phyloP scores from a whole-genome alignment of 805 yeast genomes.

The Kazachstania psychrophila region DNA sequence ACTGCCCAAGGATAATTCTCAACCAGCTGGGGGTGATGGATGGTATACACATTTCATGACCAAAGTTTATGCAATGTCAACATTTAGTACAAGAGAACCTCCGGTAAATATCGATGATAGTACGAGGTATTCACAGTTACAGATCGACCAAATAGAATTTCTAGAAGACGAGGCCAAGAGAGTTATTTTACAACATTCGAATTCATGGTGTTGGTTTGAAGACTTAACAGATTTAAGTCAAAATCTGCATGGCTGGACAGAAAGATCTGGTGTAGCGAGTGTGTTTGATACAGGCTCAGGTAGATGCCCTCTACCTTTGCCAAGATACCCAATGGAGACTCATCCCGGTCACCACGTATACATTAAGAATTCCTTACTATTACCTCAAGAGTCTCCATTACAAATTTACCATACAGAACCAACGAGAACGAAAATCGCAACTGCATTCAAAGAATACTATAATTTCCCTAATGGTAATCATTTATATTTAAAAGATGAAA shows the following conservation, averaged over 20 bases:
- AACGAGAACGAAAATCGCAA: slow-evolving; percentile 28
- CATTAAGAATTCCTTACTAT: slow-evolving; percentile 22
- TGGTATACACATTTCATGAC: slow-evolving; percentile 12
- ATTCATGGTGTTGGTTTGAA: slow-evolving; percentile 30
- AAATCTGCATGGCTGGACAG: slow-evolving; percentile 9
- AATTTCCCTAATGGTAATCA: slow-evolving; percentile 32
- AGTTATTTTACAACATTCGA: slow-evolving; percentile 13
- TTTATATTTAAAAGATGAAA: slow-evolving; percentile 27
- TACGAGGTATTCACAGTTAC: slow-evolving; percentile 22
- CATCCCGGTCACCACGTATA: slow-evolving; percentile 16
- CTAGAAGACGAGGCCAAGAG: slow-evolving; percentile 22
- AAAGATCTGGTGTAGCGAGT: slow-evolving; percentile 17
- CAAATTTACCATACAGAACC: slow-evolving; percentile 28
- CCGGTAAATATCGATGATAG: slow-evolving; percentile 11
- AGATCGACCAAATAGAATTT: slow-evolving; percentile 18
- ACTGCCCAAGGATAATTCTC: too few relatives aligned
- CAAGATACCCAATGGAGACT: slow-evolving; percentile 16
- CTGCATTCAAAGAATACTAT: slow-evolving; percentile 31
- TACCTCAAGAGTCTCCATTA: slow-evolving; percentile 24
- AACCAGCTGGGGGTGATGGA: slow-evolving; percentile 3
- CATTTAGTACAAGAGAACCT: slow-evolving; percentile 4
- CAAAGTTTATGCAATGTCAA: slow-evolving; percentile 10
- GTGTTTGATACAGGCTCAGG: slow-evolving; percentile 25
- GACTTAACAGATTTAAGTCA: slow-evolving; percentile 12
- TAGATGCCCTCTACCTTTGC: slow-evolving; percentile 21